These are phyloP conservation scores for Cicer judaicum DNA, from an alignment of 306 rosid genomes.

Conservation along the genomic window DNA sequence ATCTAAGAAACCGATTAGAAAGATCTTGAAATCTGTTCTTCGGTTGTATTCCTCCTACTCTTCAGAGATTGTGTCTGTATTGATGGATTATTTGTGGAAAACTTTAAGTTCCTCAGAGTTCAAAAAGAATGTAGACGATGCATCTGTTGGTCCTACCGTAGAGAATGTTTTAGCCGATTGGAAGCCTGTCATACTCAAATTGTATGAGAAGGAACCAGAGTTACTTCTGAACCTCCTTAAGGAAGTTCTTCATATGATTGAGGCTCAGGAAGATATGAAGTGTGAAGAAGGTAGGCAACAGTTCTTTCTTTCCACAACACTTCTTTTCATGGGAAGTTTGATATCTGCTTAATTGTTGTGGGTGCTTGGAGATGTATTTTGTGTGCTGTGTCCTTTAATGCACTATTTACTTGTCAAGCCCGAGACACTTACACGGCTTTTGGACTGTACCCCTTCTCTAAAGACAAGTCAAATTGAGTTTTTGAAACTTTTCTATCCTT, in stretches of 20 bases:
- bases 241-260: constrained; percentile 70
- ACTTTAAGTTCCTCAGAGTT: constrained; percentile 55
- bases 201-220: constrained; percentile 80
- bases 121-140: constrained; percentile 47
- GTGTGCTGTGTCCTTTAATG: background rate
- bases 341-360: constrained; percentile 23
- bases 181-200: constrained; percentile 62
- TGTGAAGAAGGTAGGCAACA: constrained; percentile 54
- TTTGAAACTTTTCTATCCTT: background rate
- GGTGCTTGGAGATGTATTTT: constrained; percentile 12
- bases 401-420: background rate
- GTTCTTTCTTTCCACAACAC: constrained; percentile 20
- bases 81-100: constrained; percentile 71
- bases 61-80: constrained; percentile 70
- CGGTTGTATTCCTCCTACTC: constrained; percentile 75
- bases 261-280: constrained; percentile 55
- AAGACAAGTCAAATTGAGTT: constrained; percentile 12
- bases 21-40: constrained; percentile 64
- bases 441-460: background rate
- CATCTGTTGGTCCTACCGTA: constrained; percentile 41
- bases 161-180: constrained; percentile 60
- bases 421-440: constrained; percentile 13
- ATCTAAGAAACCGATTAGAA: constrained; percentile 59
- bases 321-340: background rate
- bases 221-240: constrained; percentile 71